Percentiles rank a stretch among this genome's conserved stretches.
Evolutionary conservation across 371 early-diverging fungal species (phyloP).

Genomic region (Haplosporangium sp.): DNA sequence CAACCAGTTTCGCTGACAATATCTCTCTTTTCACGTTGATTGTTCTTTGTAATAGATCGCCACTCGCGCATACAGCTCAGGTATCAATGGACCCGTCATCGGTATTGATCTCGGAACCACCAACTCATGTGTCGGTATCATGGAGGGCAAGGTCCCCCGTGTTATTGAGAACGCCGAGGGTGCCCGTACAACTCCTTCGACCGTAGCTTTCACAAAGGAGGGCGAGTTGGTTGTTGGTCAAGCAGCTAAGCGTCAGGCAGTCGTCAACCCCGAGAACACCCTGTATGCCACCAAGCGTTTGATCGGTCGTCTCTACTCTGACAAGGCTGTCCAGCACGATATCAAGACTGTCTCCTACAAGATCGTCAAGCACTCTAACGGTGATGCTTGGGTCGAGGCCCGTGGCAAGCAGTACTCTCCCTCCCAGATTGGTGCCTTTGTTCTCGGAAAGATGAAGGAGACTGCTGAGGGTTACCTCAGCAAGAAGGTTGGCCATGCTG

Average conservation of each 20-base stretch:
- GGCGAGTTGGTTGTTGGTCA: conserved; percentile 96
- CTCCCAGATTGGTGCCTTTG: conserved; percentile 92
- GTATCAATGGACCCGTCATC: conserved; percentile 92
- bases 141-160: conserved; percentile 96
- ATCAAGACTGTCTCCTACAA: conserved; percentile 92
- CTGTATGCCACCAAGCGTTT: conserved; percentile 97
- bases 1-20: background rate
- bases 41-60: conserved; percentile 18
- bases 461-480: conserved; percentile 94
- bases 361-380: conserved; percentile 91
- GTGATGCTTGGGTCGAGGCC: conserved; percentile 98
- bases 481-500: conserved; percentile 91
- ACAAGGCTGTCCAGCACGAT: conserved; percentile 88
- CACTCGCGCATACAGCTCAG: conserved; percentile 65
- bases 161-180: conserved; percentile 98
- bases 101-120: conserved; percentile 99
- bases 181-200: conserved; percentile 97
- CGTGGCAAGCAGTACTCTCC: conserved; percentile 95
- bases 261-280: conserved; percentile 95
- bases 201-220: conserved; percentile 95
- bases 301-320: conserved; percentile 95
- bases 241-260: conserved; percentile 96
- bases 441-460: conserved; percentile 96
- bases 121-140: conserved; percentile 98
- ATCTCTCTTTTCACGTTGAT: background rate